Percentiles rank a stretch among this genome's conserved stretches.
These are phyloP conservation scores for Aspergillus viridinutans DNA, from an alignment of 2,329 filamentous ascomycete genomes.

Conservation along the genomic window DNA sequence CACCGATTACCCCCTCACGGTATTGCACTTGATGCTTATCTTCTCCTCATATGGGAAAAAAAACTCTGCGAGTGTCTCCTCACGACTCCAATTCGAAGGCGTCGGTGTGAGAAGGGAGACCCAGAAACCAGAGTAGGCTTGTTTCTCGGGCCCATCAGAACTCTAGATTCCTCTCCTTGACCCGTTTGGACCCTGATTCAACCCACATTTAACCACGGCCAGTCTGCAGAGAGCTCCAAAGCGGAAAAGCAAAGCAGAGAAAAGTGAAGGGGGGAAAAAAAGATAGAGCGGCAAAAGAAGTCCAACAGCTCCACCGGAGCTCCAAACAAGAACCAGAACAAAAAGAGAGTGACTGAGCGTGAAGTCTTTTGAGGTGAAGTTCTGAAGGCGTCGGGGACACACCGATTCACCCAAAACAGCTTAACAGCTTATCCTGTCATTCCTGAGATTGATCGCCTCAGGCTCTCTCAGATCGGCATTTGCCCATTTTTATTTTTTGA, in stretches of 20 bases:
- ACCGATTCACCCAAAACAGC: conserved; percentile 38
- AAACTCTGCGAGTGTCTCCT: conserved; percentile 6
- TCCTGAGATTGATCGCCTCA: not conserved
- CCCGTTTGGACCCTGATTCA: not conserved
- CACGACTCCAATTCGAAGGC: conserved; percentile 4
- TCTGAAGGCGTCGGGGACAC: conserved; percentile 15
- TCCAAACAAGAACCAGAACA: not conserved
- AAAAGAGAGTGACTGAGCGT: conserved; percentile 8
- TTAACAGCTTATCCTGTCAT: conserved; percentile 5
- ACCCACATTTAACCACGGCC: not conserved
- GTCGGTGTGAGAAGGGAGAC: not conserved
- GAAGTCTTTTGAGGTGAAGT: conserved; percentile 2
- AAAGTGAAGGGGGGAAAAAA: not conserved
- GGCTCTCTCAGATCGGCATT: not conserved
- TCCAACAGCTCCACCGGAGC: conserved; percentile 2
- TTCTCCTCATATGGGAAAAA: conserved; percentile 13
- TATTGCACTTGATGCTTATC: not conserved
- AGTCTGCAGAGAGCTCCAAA: not conserved
- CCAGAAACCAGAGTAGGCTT: not conserved
- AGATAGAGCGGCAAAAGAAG: not conserved
- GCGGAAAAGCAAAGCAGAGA: not conserved
- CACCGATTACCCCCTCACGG: not conserved
- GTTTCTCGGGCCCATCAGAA: not conserved
- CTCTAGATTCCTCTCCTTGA: not conserved
- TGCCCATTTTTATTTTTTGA: not conserved